Evolutionary conservation across 441 rosid species (phyloP).

Genomic region (Raphanus hybrid): DNA sequence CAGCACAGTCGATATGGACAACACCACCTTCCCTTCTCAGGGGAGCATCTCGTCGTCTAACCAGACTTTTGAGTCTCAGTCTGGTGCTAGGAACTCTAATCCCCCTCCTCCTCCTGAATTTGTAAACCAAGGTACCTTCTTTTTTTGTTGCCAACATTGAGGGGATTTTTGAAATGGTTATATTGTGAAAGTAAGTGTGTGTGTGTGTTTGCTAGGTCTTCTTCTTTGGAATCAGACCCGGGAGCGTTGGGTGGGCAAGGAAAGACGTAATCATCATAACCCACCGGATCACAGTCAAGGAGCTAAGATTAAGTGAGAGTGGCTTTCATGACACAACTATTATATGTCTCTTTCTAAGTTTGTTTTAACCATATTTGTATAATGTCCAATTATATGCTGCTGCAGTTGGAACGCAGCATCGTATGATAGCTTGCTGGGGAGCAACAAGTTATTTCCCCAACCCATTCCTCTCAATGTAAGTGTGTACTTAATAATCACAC

Average conservation of each 20-base stretch:
- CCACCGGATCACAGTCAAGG: slow-evolving; percentile 43
- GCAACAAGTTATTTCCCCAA: slow-evolving; percentile 68
- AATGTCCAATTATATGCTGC: slow-evolving; percentile 8
- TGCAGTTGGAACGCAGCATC: slow-evolving; percentile 70
- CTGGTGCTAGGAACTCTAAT: slow-evolving; percentile 53
- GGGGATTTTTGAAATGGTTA: slow-evolving; percentile 3
- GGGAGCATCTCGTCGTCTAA: slow-evolving; percentile 64
- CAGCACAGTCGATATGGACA: slow-evolving; percentile 68
- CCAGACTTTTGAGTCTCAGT: slow-evolving; percentile 55
- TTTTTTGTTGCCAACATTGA: neutral
- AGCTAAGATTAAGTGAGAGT: slow-evolving; percentile 70
- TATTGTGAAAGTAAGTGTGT: slow-evolving; percentile 12
- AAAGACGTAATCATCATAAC: slow-evolving; percentile 43
- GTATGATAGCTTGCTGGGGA: slow-evolving; percentile 67
- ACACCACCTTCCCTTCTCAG: slow-evolving; percentile 63
- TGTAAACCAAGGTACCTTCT: slow-evolving; percentile 81
- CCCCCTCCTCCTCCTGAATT: slow-evolving; percentile 53
- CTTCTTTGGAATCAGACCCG: slow-evolving; percentile 74
- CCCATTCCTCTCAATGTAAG: slow-evolving; percentile 72
- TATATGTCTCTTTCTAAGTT: neutral
- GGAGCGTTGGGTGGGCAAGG: slow-evolving; percentile 66
- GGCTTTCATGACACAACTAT: slow-evolving; percentile 23
- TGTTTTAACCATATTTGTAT: neutral
- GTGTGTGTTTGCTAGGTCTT: slow-evolving; percentile 54
- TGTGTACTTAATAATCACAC: slow-evolving; percentile 18